Evolutionary conservation across 257 asterid genomes (phyloP), one percentile per base, ranked within the genome.

Genomic region (Coffea canephora): DNA sequence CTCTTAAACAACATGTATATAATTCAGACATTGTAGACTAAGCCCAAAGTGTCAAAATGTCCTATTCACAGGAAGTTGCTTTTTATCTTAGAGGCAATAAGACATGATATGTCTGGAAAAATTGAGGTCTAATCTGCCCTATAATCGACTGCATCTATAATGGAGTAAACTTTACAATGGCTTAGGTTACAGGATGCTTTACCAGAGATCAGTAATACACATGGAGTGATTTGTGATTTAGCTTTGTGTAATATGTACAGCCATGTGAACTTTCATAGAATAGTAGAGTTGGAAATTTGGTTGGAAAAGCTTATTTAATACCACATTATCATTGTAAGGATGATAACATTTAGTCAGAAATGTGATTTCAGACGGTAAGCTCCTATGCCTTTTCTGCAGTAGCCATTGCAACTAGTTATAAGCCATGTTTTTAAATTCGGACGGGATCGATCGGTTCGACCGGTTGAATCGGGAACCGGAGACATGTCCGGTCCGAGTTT

Each of bases 201-300:
- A 64, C 10, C 2, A 15, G 9, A 41, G 23, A 76, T 39, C 70
- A 41, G 74, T 69, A 64, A 18, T 36, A 70, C 41, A 27, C 11
- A 67, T 36, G 15, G 25, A 39, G 1, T 16, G 70, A 27, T 66
- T 66, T 76, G 18, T 70, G 61, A 15, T 83, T 18, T 81, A 93
- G 97, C 97, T 89, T 93, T 64, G 97, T 93, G 90, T 91, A 95
- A 83, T 95, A 95, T 83, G 96, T 87, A 89, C 98, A 95, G 71
- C 97, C 98, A 23, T 82, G 77, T 55, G 91, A 87, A 69, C 98
- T 97, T 86, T 93, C 97, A 73, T 92, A 91, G 62, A 95, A 94
- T 61, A 95, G 88, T 82, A 95, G 82, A 95, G 95, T 62, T 82
- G 82, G 73, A 95, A 87, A 72, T 89, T 91, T 11, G 96, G 88